Base-by-base conservation (phyloP, 1,284 basidiomycete species). In the Microbotryum scabiosae region DNA sequence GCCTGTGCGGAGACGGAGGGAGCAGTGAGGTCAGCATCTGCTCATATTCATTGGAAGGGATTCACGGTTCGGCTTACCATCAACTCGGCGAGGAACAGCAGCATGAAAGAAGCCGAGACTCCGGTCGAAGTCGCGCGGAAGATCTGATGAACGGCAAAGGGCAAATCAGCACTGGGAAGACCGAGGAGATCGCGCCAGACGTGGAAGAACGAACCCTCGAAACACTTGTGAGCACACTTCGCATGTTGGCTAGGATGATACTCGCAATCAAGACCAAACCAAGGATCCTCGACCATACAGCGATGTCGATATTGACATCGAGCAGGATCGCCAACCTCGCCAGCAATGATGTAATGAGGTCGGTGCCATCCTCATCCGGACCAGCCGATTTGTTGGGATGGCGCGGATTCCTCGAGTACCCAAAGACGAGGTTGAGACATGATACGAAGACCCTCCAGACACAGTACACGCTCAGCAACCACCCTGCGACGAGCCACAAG, bases 81-180 rank as follows among this genome's bases (percentile, higher is more conserved):
- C 48, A 78, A 71, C 60, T 78, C 74, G 10, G 74, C 72, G 9
- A 77, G 71, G 62, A 76, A 75, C 20, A 78, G 71, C 1, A 77
- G 68, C 68, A 78, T 75, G 63, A 78, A 74, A 9, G 74, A 74
- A 4, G 75, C 73, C 50, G 73, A 74, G 26, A 75, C 69, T 21
- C 76, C 76, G 2, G 74, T 68, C 8, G 73, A 73, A 2, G 75
- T 74, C 3, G 73, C 73, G 48, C 73, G 68, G 70, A 78, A 76
- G 49, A 69, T 70, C 71, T 72, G 65, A 26, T 9, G 43, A 26
- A 25, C 6, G 26, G 41, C 9, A 18, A 49, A 45, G n/a, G 30
- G 9, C 41, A 5, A 16, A 45, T 43, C n/a, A 48, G 43, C 28
- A 3, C 14, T 23, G 41, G 6, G 18, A 7, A 14, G 28, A 7